A percentile compares a stretch with the other conserved stretches of the same genome.
Conservation (phyloP, 805 yeast species). For the Yamadazyma endophytica region DNA sequence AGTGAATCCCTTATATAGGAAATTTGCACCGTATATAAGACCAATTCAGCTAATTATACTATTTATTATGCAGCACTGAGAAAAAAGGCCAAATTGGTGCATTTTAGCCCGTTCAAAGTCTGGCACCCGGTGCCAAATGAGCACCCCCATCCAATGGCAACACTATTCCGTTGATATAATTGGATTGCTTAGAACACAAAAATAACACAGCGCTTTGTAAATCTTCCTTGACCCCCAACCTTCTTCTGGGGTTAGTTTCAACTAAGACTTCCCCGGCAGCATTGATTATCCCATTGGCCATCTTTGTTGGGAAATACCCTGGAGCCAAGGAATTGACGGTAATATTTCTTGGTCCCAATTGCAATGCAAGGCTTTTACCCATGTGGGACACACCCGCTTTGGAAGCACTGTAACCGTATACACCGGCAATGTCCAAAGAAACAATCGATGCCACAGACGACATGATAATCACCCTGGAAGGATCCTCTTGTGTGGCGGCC, state of each 20-base stretch:
- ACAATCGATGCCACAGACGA: slow-evolving; percentile 61
- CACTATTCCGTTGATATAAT: slow-evolving; percentile 58
- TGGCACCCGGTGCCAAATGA: slow-evolving; percentile 27
- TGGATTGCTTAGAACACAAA: slow-evolving; percentile 49
- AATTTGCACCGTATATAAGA: too few species aligned
- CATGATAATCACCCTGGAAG: slow-evolving; percentile 61
- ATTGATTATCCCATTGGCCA: slow-evolving; percentile 63
- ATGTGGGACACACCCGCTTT: slow-evolving; percentile 73
- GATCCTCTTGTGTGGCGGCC: slow-evolving; percentile 51
- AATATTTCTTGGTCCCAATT: slow-evolving; percentile 62
- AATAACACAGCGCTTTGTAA: slow-evolving; percentile 49
- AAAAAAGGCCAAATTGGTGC: too few species aligned
- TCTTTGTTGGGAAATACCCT: slow-evolving; percentile 72
- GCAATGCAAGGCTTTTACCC: slow-evolving; percentile 59
- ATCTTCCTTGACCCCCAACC: slow-evolving; percentile 55
- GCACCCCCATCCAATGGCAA: slow-evolving; percentile 65
- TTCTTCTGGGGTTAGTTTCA: slow-evolving; percentile 49
- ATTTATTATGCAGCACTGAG: too few species aligned
- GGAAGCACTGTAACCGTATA: slow-evolving; percentile 70
- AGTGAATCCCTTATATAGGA: too few species aligned
- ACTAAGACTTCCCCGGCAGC: slow-evolving; percentile 45
- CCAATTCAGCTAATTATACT: too few species aligned
- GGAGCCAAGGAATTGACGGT: slow-evolving; percentile 72
- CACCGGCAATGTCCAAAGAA: slow-evolving; percentile 42
- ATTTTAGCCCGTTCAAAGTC: slow-evolving; percentile 1